Evolutionary conservation across 192 early-diverging fungal genomes (phyloP).

Genomic region (Coemansia reversa): DNA sequence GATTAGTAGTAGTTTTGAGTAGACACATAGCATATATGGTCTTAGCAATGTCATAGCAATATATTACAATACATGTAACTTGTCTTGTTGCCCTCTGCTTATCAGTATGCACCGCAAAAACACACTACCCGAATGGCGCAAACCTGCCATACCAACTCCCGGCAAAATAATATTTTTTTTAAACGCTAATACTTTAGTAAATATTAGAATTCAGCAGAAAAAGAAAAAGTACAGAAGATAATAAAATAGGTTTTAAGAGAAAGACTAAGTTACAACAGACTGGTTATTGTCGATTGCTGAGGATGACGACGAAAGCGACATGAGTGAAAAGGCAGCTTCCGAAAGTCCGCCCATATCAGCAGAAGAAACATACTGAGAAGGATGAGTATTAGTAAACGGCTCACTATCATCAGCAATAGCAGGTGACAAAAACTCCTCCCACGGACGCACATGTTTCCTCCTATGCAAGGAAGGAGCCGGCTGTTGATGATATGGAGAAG

Average conservation of each 20-base stretch:
- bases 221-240: not conserved
- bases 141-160: too few relatives aligned
- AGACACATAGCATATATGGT: too few relatives aligned
- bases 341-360: conserved; percentile 24
- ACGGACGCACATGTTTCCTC: conserved; percentile 37
- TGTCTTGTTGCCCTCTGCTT: too few relatives aligned
- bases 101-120: too few relatives aligned
- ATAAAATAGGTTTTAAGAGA: not conserved
- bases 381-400: not conserved
- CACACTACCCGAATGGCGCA: too few relatives aligned
- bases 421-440: conserved; percentile 40
- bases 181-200: too few relatives aligned
- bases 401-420: not conserved
- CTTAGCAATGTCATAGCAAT: too few relatives aligned
- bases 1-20: too few relatives aligned
- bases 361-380: not conserved
- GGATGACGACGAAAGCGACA: conserved; percentile 42
- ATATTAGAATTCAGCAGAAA: too few relatives aligned
- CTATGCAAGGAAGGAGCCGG: conserved; percentile 2
- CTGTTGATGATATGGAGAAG: too few relatives aligned
- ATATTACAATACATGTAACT: too few relatives aligned
- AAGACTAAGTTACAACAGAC: not conserved
- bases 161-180: too few relatives aligned
- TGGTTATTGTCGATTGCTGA: not conserved
- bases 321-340: conserved; percentile 52